These are phyloP conservation scores for Colletotrichum gigasporum DNA, from an alignment of 2,329 filamentous ascomycete genomes.

Conservation along the genomic window DNA sequence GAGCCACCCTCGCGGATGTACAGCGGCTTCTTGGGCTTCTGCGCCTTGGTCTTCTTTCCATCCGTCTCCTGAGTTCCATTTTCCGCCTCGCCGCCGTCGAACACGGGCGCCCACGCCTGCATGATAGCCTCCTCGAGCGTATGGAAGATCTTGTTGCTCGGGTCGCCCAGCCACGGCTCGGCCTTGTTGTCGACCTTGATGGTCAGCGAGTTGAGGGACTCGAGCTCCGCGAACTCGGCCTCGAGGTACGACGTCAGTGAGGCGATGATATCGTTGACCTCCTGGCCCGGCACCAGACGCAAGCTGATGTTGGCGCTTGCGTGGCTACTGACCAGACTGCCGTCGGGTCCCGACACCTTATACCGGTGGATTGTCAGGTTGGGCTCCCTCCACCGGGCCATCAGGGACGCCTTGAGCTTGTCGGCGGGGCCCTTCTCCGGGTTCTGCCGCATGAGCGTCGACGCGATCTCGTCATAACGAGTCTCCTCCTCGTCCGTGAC, in stretches of 20 bases:
- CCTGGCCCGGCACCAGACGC: slow-evolving; percentile 92
- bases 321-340: slow-evolving; percentile 89
- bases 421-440: slow-evolving; percentile 68
- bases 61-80: background rate
- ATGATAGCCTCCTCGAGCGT: slow-evolving; percentile 88
- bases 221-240: slow-evolving; percentile 76
- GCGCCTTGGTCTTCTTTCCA: slow-evolving; percentile 30
- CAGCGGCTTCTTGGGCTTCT: slow-evolving; percentile 70
- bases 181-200: slow-evolving; percentile 92
- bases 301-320: slow-evolving; percentile 90
- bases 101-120: slow-evolving; percentile 79
- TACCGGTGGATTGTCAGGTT: slow-evolving; percentile 94
- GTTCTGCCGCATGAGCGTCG: slow-evolving; percentile 77
- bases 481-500: slow-evolving; percentile 79
- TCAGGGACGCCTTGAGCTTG: slow-evolving; percentile 83
- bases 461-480: slow-evolving; percentile 85
- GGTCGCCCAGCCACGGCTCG: slow-evolving; percentile 95
- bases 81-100: slow-evolving; percentile 38
- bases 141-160: slow-evolving; percentile 88
- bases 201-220: slow-evolving; percentile 81
- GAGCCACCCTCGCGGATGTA: slow-evolving; percentile 97
- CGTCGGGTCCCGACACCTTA: slow-evolving; percentile 90
- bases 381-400: slow-evolving; percentile 94
- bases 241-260: slow-evolving; percentile 74
- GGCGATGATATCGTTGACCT: slow-evolving; percentile 79